phyloP scores from a whole-genome alignment of 176 grass and related monocot genomes.

The Dendrocalamus sinicus region DNA sequence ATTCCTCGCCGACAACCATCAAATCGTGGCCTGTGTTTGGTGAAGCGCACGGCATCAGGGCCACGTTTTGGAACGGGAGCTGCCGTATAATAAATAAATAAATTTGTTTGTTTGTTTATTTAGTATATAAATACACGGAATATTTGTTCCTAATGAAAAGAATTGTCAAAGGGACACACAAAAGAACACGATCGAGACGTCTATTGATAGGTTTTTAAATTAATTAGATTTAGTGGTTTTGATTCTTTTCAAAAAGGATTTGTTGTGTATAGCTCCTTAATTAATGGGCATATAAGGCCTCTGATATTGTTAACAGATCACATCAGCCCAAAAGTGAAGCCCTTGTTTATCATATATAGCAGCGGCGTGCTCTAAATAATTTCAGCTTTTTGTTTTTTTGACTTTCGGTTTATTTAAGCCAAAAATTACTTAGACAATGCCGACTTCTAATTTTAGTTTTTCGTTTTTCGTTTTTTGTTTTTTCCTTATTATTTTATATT shows the following conservation, averaged over 20 bases:
- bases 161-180: neutral
- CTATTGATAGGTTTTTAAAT: neutral
- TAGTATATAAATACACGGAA: neutral
- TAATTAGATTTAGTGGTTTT: neutral
- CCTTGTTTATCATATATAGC: neutral
- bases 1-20: constrained; percentile 10
- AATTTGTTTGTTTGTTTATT: neutral
- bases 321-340: neutral
- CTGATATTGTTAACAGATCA: constrained; percentile 22
- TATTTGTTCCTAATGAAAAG: constrained; percentile 1
- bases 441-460: too few relatives aligned
- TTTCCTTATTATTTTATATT: too few relatives aligned
- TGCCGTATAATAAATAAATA: neutral
- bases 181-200: neutral
- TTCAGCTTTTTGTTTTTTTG: too few relatives aligned
- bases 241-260: neutral
- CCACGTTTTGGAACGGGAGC: constrained; percentile 9
- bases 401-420: too few relatives aligned
- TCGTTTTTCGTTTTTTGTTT: too few relatives aligned
- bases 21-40: constrained; percentile 9
- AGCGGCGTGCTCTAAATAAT: too few relatives aligned
- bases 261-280: neutral
- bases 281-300: constrained; percentile 11
- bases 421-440: fast-evolving
- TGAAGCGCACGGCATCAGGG: constrained; percentile 24